Conservation (phyloP, 2,329 filamentous ascomycete species). For the Trichophyton mentagrophytes region DNA sequence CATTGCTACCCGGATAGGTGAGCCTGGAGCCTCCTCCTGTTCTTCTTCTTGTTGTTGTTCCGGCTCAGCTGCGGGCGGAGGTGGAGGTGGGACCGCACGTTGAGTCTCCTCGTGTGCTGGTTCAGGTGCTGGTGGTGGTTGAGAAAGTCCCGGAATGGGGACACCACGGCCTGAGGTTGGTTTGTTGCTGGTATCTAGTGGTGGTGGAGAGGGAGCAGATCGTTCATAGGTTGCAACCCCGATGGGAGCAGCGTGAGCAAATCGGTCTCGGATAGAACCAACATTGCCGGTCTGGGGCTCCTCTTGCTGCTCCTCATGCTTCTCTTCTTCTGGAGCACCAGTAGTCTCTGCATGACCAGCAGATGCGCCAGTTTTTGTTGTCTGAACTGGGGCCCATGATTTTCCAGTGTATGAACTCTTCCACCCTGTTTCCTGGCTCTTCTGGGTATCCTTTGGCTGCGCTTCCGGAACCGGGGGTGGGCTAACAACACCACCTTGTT, state of each 20-base stretch:
- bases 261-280: conserved; percentile 65
- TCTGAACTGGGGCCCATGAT: conserved; percentile 75
- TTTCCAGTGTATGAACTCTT: conserved; percentile 86
- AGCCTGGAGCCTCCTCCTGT: conserved; percentile 44
- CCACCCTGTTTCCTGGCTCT: conserved; percentile 53
- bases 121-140: conserved; percentile 42
- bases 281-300: conserved; percentile 52
- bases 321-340: conserved; percentile 1
- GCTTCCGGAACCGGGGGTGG: conserved; percentile 39
- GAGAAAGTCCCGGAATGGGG: conserved; percentile 64
- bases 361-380: conserved; percentile 55
- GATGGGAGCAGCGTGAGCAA: conserved; percentile 56
- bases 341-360: conserved; percentile 24
- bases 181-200: conserved; percentile 55
- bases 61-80: conserved; percentile 35
- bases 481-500: conserved; percentile 52
- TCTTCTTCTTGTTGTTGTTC: conserved; percentile 22
- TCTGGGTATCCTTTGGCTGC: conserved; percentile 51
- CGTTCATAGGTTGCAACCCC: conserved; percentile 32
- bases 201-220: conserved; percentile 43
- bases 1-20: conserved; percentile 73
- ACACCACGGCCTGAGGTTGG: conserved; percentile 56
- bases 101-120: conserved; percentile 34
- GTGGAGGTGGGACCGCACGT: conserved; percentile 27
- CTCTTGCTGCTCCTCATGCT: conserved; percentile 19